Base-by-base conservation (phyloP, 1,284 basidiomycete species). In the Leccinum pachyderme region DNA sequence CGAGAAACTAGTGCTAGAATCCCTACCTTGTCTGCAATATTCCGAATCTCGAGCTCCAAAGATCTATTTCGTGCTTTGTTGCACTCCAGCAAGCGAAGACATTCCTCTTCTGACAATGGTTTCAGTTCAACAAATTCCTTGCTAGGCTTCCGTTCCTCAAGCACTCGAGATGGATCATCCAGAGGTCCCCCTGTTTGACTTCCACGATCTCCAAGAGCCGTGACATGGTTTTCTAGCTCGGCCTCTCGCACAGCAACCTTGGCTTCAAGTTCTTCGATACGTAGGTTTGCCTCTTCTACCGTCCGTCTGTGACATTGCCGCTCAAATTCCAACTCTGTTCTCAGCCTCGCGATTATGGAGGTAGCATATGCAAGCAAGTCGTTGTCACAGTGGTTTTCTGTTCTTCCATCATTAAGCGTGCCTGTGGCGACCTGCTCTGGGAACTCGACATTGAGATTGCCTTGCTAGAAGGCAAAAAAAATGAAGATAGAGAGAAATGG, bases 181-280 rank as follows among this genome's bases (percentile, higher is more conserved):
- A 22, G 18, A 5, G 13, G 45, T 31, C 50, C 56, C 22, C 9
- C 41, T 27, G 37, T 27, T 27, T 47, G 57, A 37, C 15, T 18
- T 11, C 53, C 62, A 5, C 13, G 7, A 4, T 44, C 49, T 28
- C 49, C 45, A 4, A 51, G 51, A 7, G 52, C 58, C 8, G 25
- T 56, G 5, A 75, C 57, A 51, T 70, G 73, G 1, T 61, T 63
- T 58, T 80, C 78, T 5, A 86, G 71, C 56, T 83, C 80, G 0
- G 77, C 77, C 44, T 86, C 84, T 24, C 83, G 75, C 6, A 75
- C 74, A 0, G 83, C 81, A 5, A 86, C 66, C 62, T 79, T 78
- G 1, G 83, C 81, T 53, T 81, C 76, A 2, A 87, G 73, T 9
- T 72, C 66, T 7, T 75, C 64, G 33, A 82, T 75, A 45, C 75